phyloP scores from a whole-genome alignment of 306 rosid species.

The Luffa aegyptiaca region DNA sequence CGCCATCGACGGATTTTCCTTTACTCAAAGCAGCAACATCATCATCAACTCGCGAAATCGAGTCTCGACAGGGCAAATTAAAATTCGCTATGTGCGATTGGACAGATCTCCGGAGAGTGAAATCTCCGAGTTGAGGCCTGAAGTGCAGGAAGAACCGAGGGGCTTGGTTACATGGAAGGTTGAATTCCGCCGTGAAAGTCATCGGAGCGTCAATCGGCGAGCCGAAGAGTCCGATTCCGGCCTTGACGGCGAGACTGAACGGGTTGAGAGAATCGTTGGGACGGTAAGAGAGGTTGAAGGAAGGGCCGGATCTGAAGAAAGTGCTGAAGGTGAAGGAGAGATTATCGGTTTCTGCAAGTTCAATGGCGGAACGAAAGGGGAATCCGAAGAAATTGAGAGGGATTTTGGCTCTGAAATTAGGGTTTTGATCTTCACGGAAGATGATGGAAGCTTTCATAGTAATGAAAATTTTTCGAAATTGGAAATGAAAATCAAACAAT shows the following conservation, averaged over 20 bases:
- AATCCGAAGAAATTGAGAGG: background rate
- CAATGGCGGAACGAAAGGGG: slow-evolving; percentile 1
- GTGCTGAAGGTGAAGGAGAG: background rate
- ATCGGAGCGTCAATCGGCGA: background rate
- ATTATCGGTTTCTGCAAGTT: background rate
- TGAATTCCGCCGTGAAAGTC: background rate
- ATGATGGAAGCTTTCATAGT: slow-evolving; percentile 4
- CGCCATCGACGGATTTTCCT: background rate
- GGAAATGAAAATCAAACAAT: background rate
- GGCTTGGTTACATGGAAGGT: background rate
- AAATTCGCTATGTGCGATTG: background rate
- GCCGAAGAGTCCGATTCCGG: background rate
- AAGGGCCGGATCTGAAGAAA: slow-evolving; percentile 6
- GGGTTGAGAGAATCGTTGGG: background rate
- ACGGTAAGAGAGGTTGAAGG: slow-evolving; percentile 1
- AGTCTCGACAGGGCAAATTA: background rate
- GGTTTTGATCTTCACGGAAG: slow-evolving; percentile 4
- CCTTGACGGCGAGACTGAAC: background rate
- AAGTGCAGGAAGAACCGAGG: slow-evolving; percentile 7
- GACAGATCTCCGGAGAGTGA: background rate
- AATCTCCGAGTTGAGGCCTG: slow-evolving; percentile 1
- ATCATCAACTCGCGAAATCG: background rate
- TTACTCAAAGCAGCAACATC: background rate
- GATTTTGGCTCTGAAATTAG: background rate
- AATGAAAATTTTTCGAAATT: background rate